Base-by-base conservation (phyloP, 257 asterid genomes). In the Knoxia roxburghii region DNA sequence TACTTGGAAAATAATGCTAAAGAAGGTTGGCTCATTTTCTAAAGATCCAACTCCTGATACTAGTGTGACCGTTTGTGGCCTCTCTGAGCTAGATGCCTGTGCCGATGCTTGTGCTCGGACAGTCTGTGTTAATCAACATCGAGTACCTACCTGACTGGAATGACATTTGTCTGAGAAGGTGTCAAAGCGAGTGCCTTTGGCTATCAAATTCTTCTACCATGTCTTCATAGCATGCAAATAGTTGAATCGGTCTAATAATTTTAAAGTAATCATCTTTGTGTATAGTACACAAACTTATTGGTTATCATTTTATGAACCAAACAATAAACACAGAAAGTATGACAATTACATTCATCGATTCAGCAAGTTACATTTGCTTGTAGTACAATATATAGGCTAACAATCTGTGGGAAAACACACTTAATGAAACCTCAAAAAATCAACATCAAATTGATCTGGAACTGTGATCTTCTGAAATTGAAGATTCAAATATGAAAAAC, bases 111-210 rank as follows among this genome's bases (percentile, higher is more conserved):
- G 97, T 69, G 97, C 99, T 32, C 83, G 95, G 7, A 90, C 93
- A 0, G 98, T 90, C 1, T 94, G 99, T 64, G 95, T 88, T 59
- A 90, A 87, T 75, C 97, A 94, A 37, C 99, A 90, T 73, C 99
- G 88, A 64, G 96, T 94, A 20, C 99, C 99, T 4, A 87, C n/a
- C n/a, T n/a, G n/a, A 89, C 4, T 94, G 98, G 99, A 90, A 94
- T 7, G 98, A 94, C 49, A 86, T 88, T 21, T 94, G 99, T 74
- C 97, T 94, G 53, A 80, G 89, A 15, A 81, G 98, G 64, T 94
- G 99, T 74, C 99, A 94, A 77, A 87, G 86, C 46, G 96, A 94
- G 70, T 94, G 99, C 68, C 98, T 90, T 72, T 82, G 83, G 68
- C 73, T 94, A 63, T 90, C 77, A 0, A 66, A 61, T 50, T 73